Evolutionary conservation across 805 yeast genomes (phyloP), one percentile per base, ranked within the genome.

Genomic region (Yamadazyma philogaea): DNA sequence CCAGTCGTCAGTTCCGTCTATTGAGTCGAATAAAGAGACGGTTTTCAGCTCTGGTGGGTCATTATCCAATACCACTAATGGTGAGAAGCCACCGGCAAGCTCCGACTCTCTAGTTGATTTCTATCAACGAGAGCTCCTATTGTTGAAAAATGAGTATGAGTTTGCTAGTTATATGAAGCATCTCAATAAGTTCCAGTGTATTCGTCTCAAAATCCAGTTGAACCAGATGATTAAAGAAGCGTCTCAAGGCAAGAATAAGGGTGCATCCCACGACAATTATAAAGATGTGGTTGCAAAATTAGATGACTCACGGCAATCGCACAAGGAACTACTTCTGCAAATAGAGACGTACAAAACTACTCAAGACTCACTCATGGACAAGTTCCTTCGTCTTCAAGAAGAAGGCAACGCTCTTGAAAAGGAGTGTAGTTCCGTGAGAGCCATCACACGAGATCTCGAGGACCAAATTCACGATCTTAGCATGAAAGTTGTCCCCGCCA

Each of bases 91-190:
- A 14, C 27, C 3, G 18, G 16, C 15, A n/a, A 14, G 15, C 6
- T 17, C 34, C n/a, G 47, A 40, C 8, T 60, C 59, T 3, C 54
- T 64, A 0, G 37, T 72, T 11, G 74, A 74, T 30, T 79, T 71
- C 49, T 79, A 75, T 45, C 77, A 77, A 42, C 64, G 87, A 43
- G 87, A 83, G 52, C 60, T 81, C 12, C 56, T 82, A 42, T 63
- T 82, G 28, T 51, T 71, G 44, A 72, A 72, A 39, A 83, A 82
- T 55, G 88, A 82, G 54, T 62, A 79, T 30, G 83, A 80, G 37
- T 82, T 83, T 51, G 66, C 78, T 3, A 68, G 72, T 37, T 81
- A 77, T 56, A 54, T 79, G 50, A 76, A 75, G 37, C 66, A 74
- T 39, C 64, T 49, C 19, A 42, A 50, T n/a, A 56, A 54, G 35